phyloP scores from a whole-genome alignment of 1,139 yeast species.

The Sugiyamaella paludigena region DNA sequence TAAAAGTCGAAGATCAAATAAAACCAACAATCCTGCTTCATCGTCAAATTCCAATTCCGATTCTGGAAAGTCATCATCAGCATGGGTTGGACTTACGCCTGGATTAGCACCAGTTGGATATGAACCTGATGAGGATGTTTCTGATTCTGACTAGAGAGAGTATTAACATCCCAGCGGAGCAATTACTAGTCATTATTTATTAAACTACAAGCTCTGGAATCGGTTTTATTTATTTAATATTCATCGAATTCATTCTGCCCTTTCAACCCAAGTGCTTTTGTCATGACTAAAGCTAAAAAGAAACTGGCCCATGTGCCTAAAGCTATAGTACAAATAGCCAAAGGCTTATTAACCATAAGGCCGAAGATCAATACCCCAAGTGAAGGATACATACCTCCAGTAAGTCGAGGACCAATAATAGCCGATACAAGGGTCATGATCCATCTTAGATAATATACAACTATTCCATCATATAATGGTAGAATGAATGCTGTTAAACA shows the following conservation, averaged over 20 bases:
- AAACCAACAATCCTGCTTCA: slow-evolving; percentile 4
- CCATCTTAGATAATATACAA: slow-evolving; percentile 23
- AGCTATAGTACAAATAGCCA: slow-evolving; percentile 27
- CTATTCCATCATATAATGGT: slow-evolving; percentile 26
- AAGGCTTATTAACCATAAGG: slow-evolving; percentile 26
- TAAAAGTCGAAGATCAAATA: slow-evolving; percentile 8
- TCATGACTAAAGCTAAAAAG: slow-evolving; percentile 24
- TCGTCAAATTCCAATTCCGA: slow-evolving; percentile 36
- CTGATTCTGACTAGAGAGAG: slow-evolving; percentile 26
- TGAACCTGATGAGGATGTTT: slow-evolving; percentile 38
- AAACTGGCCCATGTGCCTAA: slow-evolving; percentile 26
- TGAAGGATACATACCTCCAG: slow-evolving; percentile 25
- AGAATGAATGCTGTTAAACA: slow-evolving; percentile 27
- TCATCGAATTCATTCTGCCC: background rate
- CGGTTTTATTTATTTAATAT: no score
- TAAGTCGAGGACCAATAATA: slow-evolving; percentile 24
- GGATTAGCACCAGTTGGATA: slow-evolving; percentile 88
- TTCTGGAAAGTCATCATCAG: slow-evolving; percentile 36
- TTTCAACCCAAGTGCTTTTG: slow-evolving; percentile 22
- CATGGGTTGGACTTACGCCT: slow-evolving; percentile 64
- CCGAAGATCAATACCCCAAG: slow-evolving; percentile 27
- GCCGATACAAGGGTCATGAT: slow-evolving; percentile 25
- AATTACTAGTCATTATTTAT: background rate
- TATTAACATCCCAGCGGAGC: no score
- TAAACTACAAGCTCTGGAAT: no score